Evolutionary conservation across 2,329 filamentous ascomycete genomes (phyloP).

Genomic region (Thielaviopsis ethacetica): DNA sequence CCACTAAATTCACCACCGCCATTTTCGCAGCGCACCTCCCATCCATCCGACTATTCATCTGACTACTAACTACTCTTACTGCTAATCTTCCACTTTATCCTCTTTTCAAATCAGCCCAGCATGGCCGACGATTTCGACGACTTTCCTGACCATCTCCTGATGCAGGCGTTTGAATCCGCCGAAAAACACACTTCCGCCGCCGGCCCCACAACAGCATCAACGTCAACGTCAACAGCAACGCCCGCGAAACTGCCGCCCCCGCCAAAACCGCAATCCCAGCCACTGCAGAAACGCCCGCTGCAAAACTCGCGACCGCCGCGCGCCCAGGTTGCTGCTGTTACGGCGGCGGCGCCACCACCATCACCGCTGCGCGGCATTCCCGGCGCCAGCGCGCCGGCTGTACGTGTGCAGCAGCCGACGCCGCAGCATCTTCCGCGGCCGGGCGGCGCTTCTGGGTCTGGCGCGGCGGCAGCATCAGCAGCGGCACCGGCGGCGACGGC

Average conservation of each 20-base stretch:
- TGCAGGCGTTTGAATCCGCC: slow-evolving; percentile 10
- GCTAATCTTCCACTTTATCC: background rate
- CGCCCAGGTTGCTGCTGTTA: too few species aligned
- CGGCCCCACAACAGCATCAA: background rate
- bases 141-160: slow-evolving; percentile 9
- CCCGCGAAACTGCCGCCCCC: background rate
- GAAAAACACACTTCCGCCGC: slow-evolving; percentile 5
- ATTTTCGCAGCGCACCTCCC: too few species aligned
- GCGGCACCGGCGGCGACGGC: slow-evolving; percentile 22
- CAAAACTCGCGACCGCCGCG: background rate
- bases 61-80: background rate
- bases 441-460: background rate
- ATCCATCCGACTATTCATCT: too few species aligned
- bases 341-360: too few species aligned
- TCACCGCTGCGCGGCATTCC: too few species aligned
- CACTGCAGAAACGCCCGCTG: background rate
- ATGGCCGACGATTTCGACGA: slow-evolving; percentile 14
- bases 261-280: slow-evolving; percentile 12
- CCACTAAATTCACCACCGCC: too few species aligned
- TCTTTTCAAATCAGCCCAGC: background rate
- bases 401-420: slow-evolving; percentile 27
- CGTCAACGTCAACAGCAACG: background rate
- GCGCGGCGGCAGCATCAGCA: slow-evolving; percentile 17
- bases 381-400: background rate
- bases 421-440: slow-evolving; percentile 39